Evolutionary conservation across 2,329 filamentous ascomycete species (phyloP), one percentile per base, ranked within the genome.

Genomic region (Penicillium sp.): DNA sequence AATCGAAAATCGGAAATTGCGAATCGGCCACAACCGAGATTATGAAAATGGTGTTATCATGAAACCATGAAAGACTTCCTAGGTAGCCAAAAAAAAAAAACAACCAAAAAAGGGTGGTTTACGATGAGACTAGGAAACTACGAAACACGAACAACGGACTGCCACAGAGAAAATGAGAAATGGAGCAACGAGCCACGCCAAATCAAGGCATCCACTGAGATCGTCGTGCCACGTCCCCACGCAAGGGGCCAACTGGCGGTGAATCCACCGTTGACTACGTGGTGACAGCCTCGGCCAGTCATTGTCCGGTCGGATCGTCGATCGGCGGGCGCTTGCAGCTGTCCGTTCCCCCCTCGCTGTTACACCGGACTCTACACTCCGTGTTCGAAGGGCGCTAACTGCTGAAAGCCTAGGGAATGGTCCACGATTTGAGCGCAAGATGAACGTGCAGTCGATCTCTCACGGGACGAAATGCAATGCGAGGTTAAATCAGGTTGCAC

Each of bases 391-490:
- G 31, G 31, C 31, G 31, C 31, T 33, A 33, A 33, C 15, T 33
- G 31, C 33, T 34, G 33, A 38, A 21, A 38, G 34, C 10, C 34
- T 16, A 42, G 23, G 39, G 39, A n/a, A 26, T 26, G 39, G 24
- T n/a, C 23, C 39, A 21, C 34, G 34, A 38, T 38, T 41, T 52
- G 42, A 29, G 52, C 39, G 49, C 45, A 54, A 60, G 59, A 61
- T 64, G 60, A 60, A 64, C 61, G 61, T 64, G 60, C 61, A 64
- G 61, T 60, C 61, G 61, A 64, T 64, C 61, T 60, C 57, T 60
- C 51, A 57, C 59, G 55, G 58, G 56, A 62, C 51, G 57, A 56
- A 42, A 63, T 63, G 61, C 61, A 64, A 64, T 64, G 61, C 60
- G 60, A 63, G 61, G 58, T 64, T 64, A 64, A 63, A 60, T 63